Conservation (phyloP, 73 alveolate species). For the Urostyla sp. region DNA sequence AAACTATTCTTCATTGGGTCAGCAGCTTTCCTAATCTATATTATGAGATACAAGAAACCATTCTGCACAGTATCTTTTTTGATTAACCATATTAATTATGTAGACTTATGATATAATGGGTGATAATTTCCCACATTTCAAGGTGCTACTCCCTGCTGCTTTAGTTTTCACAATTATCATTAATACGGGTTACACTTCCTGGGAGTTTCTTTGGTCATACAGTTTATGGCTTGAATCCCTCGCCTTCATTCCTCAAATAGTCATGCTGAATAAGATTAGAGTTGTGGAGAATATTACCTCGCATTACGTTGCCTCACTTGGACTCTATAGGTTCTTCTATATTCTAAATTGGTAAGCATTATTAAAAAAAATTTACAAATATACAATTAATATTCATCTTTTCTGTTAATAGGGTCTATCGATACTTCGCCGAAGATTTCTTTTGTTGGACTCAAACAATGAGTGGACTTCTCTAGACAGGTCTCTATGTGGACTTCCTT, state of each 20-base stretch:
- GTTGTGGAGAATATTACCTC: slow-evolving; percentile 89
- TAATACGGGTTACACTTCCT: slow-evolving; percentile 72
- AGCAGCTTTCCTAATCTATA: slow-evolving; percentile 80
- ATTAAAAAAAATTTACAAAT: not conserved
- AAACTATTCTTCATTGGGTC: slow-evolving; percentile 80
- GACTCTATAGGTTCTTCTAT: slow-evolving; percentile 93
- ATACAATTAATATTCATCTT: not conserved
- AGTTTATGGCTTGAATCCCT: slow-evolving; percentile 92
- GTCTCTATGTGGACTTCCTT: slow-evolving; percentile 92
- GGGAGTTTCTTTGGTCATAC: slow-evolving; percentile 92
- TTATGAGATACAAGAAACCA: slow-evolving; percentile 85
- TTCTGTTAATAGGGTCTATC: slow-evolving; percentile 69
- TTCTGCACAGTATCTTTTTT: slow-evolving; percentile 76
- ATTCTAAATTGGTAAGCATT: slow-evolving; percentile 75
- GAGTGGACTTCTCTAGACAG: slow-evolving; percentile 89
- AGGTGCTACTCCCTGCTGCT: slow-evolving; percentile 85
- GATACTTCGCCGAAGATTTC: slow-evolving; percentile 69
- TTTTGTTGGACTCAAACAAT: slow-evolving; percentile 82
- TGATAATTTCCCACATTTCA: slow-evolving; percentile 90
- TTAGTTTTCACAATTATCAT: slow-evolving; percentile 78
- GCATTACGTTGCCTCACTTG: slow-evolving; percentile 92
- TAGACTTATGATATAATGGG: slow-evolving; percentile 84
- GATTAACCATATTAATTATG: not conserved
- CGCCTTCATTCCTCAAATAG: slow-evolving; percentile 94
- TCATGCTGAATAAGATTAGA: slow-evolving; percentile 84